Conservation (phyloP, 2,329 filamentous ascomycete species). For the Rutstroemia sp. region DNA sequence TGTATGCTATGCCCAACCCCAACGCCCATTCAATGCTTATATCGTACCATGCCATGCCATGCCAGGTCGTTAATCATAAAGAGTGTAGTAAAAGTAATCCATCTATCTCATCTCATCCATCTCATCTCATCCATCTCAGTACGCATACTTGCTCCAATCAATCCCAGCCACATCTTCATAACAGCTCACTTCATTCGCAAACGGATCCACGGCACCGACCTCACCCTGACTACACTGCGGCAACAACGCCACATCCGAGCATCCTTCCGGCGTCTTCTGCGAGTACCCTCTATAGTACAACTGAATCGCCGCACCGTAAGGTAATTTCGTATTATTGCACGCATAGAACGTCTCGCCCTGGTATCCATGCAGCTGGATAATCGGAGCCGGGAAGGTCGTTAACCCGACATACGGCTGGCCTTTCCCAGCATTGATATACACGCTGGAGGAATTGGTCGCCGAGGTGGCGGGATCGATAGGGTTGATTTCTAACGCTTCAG, state of each 20-base stretch:
- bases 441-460: constrained; percentile 21
- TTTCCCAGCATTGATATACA: constrained; percentile 32
- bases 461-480: constrained; percentile 18
- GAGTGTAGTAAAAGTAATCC: background rate
- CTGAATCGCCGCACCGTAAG: constrained; percentile 34
- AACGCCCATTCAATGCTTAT: too few species aligned
- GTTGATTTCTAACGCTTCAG: constrained; percentile 33
- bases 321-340: constrained; percentile 34
- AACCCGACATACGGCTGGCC: constrained; percentile 33
- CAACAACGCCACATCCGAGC: constrained; percentile 37
- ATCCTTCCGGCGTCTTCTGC: constrained; percentile 32
- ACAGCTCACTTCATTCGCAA: constrained; percentile 33
- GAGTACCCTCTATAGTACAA: constrained; percentile 35
- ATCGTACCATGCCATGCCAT: too few species aligned
- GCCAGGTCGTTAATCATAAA: background rate
- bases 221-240: constrained; percentile 36
- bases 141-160: constrained; percentile 31
- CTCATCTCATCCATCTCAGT: background rate
- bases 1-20: too few species aligned
- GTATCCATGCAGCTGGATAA: constrained; percentile 23
- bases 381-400: constrained; percentile 31
- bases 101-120: background rate
- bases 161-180: constrained; percentile 35
- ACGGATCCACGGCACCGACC: constrained; percentile 34
- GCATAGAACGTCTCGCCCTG: constrained; percentile 34